Percentiles rank a stretch among this genome's conserved stretches.
Conservation (phyloP, 2,329 filamentous ascomycete genomes). For the Fusarium sambucinum region DNA sequence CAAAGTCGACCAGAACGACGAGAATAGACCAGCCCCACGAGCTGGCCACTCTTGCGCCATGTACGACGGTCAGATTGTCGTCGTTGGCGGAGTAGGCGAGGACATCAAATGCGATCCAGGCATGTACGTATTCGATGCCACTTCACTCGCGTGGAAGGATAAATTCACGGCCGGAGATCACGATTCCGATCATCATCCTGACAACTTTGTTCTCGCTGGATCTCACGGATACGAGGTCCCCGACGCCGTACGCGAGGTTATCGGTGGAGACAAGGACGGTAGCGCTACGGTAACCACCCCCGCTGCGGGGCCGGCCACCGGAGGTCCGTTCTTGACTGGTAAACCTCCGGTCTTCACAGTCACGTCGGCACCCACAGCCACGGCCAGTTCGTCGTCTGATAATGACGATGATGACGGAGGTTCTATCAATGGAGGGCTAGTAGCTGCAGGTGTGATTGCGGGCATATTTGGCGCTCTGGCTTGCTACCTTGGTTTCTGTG, state of each 20-base stretch:
- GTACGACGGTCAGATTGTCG: constrained; percentile 69
- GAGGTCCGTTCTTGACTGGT: constrained; percentile 78
- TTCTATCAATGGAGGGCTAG: constrained; percentile 55
- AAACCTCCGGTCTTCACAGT: constrained; percentile 77
- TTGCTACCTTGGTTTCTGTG: constrained; percentile 76
- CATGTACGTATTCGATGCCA: constrained; percentile 80
- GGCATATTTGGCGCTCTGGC: constrained; percentile 73
- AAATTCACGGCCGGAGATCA: constrained; percentile 72
- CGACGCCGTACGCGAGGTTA: constrained; percentile 59
- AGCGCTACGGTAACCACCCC: constrained; percentile 66
- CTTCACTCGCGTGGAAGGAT: constrained; percentile 67
- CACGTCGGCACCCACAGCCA: constrained; percentile 64
- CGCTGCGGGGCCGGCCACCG: constrained; percentile 65
- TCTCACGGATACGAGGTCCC: constrained; percentile 68
- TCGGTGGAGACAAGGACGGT: constrained; percentile 65
- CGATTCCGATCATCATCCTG: constrained; percentile 65
- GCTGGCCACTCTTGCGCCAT: constrained; percentile 68
- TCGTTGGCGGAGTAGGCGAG: constrained; percentile 71
- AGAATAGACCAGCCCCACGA: constrained; percentile 66
- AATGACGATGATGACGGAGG: neutral
- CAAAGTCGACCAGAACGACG: constrained; percentile 61
- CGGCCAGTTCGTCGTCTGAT: constrained; percentile 46
- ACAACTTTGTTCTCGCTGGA: constrained; percentile 59
- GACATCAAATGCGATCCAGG: constrained; percentile 64
- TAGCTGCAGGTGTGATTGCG: constrained; percentile 68